A percentile compares a stretch with the other conserved stretches of the same genome.
These are phyloP conservation scores for Rutstroemia sp. DNA, from an alignment of 2,329 filamentous ascomycete genomes.

Conservation along the genomic window DNA sequence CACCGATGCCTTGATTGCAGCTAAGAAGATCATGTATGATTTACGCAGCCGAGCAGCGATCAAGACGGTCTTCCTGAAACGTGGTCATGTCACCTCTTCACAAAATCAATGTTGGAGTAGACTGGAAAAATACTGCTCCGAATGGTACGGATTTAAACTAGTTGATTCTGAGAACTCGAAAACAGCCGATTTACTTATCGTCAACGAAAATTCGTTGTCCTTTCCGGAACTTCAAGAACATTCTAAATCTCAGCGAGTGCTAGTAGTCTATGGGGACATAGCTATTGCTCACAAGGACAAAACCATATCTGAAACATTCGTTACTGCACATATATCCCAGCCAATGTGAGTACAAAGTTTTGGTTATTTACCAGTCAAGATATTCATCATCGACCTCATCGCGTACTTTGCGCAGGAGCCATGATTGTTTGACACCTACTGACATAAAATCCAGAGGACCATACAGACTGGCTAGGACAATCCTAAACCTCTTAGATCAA, in stretches of 20 bases:
- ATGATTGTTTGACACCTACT: not conserved
- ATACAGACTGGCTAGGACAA: constrained; percentile 18
- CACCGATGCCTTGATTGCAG: not conserved
- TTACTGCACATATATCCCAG: constrained; percentile 14
- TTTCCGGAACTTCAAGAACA: constrained; percentile 1
- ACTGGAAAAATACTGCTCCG: constrained; percentile 21
- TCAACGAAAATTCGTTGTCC: constrained; percentile 12
- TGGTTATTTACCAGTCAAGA: not conserved
- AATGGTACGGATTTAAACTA: constrained; percentile 24
- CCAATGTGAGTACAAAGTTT: constrained; percentile 12
- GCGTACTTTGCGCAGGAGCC: not conserved
- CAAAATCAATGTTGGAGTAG: constrained; percentile 18
- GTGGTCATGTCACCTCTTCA: constrained; percentile 3
- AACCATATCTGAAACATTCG: not conserved
- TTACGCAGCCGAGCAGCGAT: constrained; percentile 13
- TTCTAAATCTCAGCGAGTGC: constrained; percentile 10
- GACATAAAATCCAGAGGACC: not conserved
- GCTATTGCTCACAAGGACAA: not conserved
- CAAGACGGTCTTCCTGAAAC: constrained; percentile 16
- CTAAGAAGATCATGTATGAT: constrained; percentile 13
- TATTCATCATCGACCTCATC: not conserved
- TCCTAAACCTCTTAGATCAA: constrained; percentile 18
- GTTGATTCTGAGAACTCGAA: constrained; percentile 2
- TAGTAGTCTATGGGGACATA: constrained; percentile 20
- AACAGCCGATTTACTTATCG: constrained; percentile 3